Conservation (phyloP, 257 asterid genomes). For the Plantago major region DNA sequence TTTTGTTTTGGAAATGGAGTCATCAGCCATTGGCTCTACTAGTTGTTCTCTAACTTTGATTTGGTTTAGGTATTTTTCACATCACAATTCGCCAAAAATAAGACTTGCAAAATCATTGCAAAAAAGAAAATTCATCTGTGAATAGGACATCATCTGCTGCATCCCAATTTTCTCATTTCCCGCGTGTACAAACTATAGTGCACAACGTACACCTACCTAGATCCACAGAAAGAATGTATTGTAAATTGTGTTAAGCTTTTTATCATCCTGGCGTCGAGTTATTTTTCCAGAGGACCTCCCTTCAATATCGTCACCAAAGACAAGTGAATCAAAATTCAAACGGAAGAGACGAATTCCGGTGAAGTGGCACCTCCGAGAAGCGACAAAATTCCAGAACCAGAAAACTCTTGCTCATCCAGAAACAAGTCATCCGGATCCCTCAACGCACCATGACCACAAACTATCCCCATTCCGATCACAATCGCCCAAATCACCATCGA, state of each 20-base stretch:
- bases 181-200: neutral
- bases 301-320: no score
- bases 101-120: no score
- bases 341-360: conserved; percentile 20
- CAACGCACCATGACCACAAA: conserved; percentile 38
- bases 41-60: no score
- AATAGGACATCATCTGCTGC: no score
- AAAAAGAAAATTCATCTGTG: no score
- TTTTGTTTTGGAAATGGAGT: no score
- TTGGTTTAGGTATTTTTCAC: no score
- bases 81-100: no score
- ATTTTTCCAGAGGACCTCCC: no score
- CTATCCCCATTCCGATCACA: conserved; percentile 31
- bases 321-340: conserved; percentile 25
- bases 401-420: conserved; percentile 35
- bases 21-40: no score
- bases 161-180: neutral
- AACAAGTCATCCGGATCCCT: conserved; percentile 48
- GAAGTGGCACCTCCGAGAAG: conserved; percentile 19
- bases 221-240: neutral
- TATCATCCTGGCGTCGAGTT: no score
- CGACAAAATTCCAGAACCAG: conserved; percentile 35
- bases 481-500: conserved; percentile 33
- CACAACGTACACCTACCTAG: neutral
- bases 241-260: no score